A percentile compares a stretch with the other conserved stretches of the same genome.
These are phyloP conservation scores for Incumbomyces delicatus DNA, from an alignment of 2,329 filamentous ascomycete genomes.

Conservation along the genomic window DNA sequence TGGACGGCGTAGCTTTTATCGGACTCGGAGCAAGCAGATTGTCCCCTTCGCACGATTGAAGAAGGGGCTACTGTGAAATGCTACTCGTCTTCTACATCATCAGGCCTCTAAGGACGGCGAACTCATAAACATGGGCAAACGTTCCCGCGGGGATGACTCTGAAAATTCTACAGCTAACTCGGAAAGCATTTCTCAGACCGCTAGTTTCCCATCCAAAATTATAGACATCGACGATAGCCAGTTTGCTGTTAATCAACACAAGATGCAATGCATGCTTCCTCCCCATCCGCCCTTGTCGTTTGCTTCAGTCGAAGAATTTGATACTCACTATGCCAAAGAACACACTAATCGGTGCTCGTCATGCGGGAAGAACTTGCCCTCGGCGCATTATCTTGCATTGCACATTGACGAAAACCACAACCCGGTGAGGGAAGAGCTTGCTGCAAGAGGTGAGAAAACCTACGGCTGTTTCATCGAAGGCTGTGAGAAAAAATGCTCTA, in stretches of 20 bases:
- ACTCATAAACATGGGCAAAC: conserved; percentile 46
- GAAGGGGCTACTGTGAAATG: too few species aligned
- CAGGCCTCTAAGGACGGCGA: background rate
- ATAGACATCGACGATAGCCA: conserved; percentile 30
- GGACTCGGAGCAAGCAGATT: too few species aligned
- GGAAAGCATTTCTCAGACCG: conserved; percentile 15
- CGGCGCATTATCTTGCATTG: conserved; percentile 64
- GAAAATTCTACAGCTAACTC: conserved; percentile 5
- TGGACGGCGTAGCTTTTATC: too few species aligned
- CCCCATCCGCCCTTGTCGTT: conserved; percentile 68
- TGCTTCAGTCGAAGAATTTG: conserved; percentile 66
- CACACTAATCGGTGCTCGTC: conserved; percentile 79
- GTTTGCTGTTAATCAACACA: conserved; percentile 24
- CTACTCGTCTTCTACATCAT: background rate
- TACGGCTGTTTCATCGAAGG: conserved; percentile 83
- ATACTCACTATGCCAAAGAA: conserved; percentile 69
- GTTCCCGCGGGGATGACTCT: conserved; percentile 39
- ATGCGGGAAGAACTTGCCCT: conserved; percentile 82
- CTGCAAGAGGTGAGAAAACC: conserved; percentile 76
- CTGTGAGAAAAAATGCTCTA: conserved; percentile 76
- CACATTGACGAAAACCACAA: conserved; percentile 93
- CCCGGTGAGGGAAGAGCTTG: conserved; percentile 59
- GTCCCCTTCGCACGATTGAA: too few species aligned
- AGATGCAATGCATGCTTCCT: conserved; percentile 73
- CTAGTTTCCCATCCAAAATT: conserved; percentile 20